Base-by-base conservation (phyloP, 371 early-diverging fungal genomes). In the Blakeslea trispora region DNA sequence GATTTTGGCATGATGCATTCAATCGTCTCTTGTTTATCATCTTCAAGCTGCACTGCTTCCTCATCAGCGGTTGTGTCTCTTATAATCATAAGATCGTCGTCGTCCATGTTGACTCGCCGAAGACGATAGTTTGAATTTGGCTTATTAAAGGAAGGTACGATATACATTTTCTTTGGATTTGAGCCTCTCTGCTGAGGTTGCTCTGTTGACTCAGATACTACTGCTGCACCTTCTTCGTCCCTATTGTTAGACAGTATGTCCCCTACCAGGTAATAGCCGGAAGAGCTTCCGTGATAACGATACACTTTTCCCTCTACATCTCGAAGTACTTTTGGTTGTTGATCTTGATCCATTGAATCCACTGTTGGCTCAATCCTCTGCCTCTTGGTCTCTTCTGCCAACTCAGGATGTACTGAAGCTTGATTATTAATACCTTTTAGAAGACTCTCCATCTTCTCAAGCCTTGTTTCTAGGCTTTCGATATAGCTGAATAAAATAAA, bases 201-300 rank as follows among this genome's bases (percentile, higher is more conserved):
- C 3, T 28, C 28, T 28, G 28, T 28, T 28, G 3, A 7, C 7
- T 28, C 28, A 7, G 13, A n/a, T n/a, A n/a, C n/a, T n/a, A n/a
- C 14, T 28, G 22, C 13, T 21, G 18, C 3, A 14, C 50, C 46
- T 7, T 21, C 31, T 7, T 19, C 37, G 11, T 60, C 47, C 23
- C 35, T 46, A 9, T 46, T 45, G 1, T 18, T 24, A n/a, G 55
- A 50, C 5, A 62, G 43, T 15, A 74, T 63, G 17, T 77, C 64
- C 1, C 66, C 59, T 31, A 73, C 66, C 1, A 78, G 51, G 56
- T 78, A 72, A 48, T 65, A 73, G 7, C 79, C 79, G 10, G 79
- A 75, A 1, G 79, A 78, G 31, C 79, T 78, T 8, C 79, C 79
- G 6, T 66, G 73, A 22, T 73, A 78, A 32, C 79, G 63, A 1